Evolutionary conservation across 495 filamentous ascomycete species (phyloP).

Genomic region (Melanomma pulvis-pyrius): DNA sequence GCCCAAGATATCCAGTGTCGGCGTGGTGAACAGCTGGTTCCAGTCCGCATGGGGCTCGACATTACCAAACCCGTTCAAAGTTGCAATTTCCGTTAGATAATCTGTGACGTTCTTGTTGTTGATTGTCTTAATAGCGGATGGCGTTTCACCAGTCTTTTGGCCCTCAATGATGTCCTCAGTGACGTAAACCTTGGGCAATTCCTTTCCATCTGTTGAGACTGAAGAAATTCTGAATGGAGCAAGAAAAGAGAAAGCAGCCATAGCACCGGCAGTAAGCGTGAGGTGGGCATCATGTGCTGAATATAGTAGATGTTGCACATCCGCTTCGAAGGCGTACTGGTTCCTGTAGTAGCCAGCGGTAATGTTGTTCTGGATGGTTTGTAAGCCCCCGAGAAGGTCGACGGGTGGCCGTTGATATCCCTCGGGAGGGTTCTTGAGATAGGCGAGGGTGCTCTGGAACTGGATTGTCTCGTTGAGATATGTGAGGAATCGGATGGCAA

Average conservation of each 20-base stretch:
- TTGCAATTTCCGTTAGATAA: slow-evolving; percentile 51
- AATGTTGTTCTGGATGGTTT: slow-evolving; percentile 49
- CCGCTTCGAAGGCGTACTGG: slow-evolving; percentile 57
- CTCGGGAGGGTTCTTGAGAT: slow-evolving; percentile 58
- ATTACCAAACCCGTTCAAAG: slow-evolving; percentile 46
- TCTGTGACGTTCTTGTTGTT: slow-evolving; percentile 49
- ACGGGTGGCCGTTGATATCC: slow-evolving; percentile 58
- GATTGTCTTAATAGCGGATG: slow-evolving; percentile 50
- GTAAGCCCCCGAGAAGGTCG: slow-evolving; percentile 54
- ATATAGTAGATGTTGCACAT: slow-evolving; percentile 49
- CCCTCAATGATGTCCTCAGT: background rate
- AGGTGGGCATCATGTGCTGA: slow-evolving; percentile 55
- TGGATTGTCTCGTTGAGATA: slow-evolving; percentile 60
- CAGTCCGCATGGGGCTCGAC: slow-evolving; percentile 56
- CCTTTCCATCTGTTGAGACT: slow-evolving; percentile 54
- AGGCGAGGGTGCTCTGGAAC: slow-evolving; percentile 60
- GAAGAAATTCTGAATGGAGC: slow-evolving; percentile 50
- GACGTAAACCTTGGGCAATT: slow-evolving; percentile 53
- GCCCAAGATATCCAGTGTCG: slow-evolving; percentile 50
- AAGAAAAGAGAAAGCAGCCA: slow-evolving; percentile 52
- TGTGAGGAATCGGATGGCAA: slow-evolving; percentile 54
- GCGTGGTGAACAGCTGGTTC: slow-evolving; percentile 54
- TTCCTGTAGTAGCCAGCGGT: slow-evolving; percentile 47
- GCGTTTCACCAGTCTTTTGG: background rate
- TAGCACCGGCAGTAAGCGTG: slow-evolving; percentile 46